Evolutionary conservation across 164 flowering plant species (phyloP), one percentile per base, ranked within the genome.

Genomic region (Berberis thunbergii): DNA sequence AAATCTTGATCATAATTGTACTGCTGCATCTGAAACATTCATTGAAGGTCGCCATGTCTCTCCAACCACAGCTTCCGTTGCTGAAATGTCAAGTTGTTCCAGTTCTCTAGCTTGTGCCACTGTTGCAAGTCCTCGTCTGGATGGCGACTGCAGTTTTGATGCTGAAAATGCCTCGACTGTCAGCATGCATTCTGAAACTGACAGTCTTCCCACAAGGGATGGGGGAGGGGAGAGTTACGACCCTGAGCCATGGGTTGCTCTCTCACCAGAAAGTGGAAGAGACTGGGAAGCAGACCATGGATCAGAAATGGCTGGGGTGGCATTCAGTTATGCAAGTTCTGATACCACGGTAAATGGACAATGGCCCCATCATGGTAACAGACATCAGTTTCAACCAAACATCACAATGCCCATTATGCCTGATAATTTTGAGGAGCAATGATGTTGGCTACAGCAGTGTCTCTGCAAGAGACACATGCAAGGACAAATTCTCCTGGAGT

Each of bases 371-470:
- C 74, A 74, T 53, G 75, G 76, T 44, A 50, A 45, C 55, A 79
- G 64, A 50, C 70, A 69, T 52, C 74, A 74, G n/a, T 75, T 75
- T 66, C 84, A 76, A 49, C 49, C 74, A 41, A 69, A 67, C 62
- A 53, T 64, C 8, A 43, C 78, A 0, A 77, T 74, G 10, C 69
- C 83, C 6, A 75, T 89, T 61, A 54, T 86, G 72, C 93, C 97
- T 1, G 95, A 94, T 78, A 87, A 82, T 65, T 94, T 80, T 60
- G 97, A 94, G 80, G 97, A 94, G 81, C 97, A 78, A 86, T 90
- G 95, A 90, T 88, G 92, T 76, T 90, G 57, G 98, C 98, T 40
- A 87, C 87, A 96, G 92, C 98, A 39, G 84, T 89, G 62, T 94
- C 99, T 26, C 77, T 91, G 61, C 95, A 93, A 12, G 96, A 94